phyloP scores from a whole-genome alignment of 768 basidiomycete genomes.

The Hydnomerulius pinastri region DNA sequence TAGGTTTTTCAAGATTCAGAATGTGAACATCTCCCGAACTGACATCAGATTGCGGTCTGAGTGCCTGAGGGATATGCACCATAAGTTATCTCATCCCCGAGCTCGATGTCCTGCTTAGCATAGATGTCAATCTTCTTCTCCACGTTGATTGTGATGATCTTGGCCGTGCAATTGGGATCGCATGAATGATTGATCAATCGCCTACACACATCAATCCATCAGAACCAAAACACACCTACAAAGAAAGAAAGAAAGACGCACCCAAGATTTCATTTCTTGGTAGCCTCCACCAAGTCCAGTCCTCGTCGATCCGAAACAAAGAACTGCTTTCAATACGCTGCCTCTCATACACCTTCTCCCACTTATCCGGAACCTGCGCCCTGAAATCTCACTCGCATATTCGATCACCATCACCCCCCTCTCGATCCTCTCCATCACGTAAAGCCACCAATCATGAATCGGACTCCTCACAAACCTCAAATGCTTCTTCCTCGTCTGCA shows the following conservation, averaged over 20 bases:
- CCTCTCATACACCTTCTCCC: no score
- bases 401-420: conserved; percentile 97
- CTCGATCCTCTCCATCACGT: conserved; percentile 92
- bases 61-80: no score
- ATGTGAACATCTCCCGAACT: no score
- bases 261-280: conserved; percentile 97
- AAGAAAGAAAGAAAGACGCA: conserved; percentile 43
- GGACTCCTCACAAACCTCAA: conserved; percentile 88
- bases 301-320: no score
- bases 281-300: conserved; percentile 95
- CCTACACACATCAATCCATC: no score
- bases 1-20: no score
- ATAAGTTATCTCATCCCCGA: no score
- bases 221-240: not conserved
- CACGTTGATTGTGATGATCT: conserved; percentile 82
- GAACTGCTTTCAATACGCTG: no score
- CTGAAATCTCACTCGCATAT: conserved; percentile 94
- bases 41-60: no score
- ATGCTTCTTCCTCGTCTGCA: no score
- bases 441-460: conserved; percentile 96
- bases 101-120: no score
- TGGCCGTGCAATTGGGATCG: conserved; percentile 84
- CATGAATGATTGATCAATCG: no score
- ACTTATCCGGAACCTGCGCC: conserved; percentile 86
- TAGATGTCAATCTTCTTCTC: conserved; percentile 98